Evolutionary conservation across 2,329 filamentous ascomycete species (phyloP), one percentile per base, ranked within the genome.

Genomic region (Cercospora sp.): DNA sequence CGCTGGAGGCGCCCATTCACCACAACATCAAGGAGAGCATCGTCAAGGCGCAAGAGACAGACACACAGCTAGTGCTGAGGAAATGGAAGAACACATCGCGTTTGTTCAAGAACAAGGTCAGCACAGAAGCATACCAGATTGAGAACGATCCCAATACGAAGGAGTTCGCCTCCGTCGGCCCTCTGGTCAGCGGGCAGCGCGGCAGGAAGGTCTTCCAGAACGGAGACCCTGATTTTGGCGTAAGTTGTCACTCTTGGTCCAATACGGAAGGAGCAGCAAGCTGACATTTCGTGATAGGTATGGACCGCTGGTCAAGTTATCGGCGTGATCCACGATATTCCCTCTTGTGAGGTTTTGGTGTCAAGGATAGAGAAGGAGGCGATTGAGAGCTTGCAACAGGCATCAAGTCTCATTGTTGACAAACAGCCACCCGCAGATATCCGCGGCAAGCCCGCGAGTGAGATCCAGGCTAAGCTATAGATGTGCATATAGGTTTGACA

Each of bases 281-380:
- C 18, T 21, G 18, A 21, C 18, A 21, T 21, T 21, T 21, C 18
- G 18, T 21, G 75, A 59, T 72, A 94, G 91, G 91, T 97, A 45
- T 99, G 95, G 95, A 98, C 95, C 21, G 93, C 94, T 8, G 95
- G 95, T 10, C 94, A 97, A 79, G 94, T 98, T 73, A 97, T 99
- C 60, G 83, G 83, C 8, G 76, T 85, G 13, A 85, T 85, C 69
- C 82, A 85, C 67, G 83, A 85, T 67, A 82, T 85, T 37, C 83
- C 83, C 1, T 83, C 82, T 1, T 85, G 83, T 72, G 78, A 79
- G 40, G 82, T 79, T 55, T 78, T 85, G 16, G 71, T 85, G 5
- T 76, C 70, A 37, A 78, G 83, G 18, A 84, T 85, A 67, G 83
- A 85, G 74, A 74, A 73, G 21, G 82, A 84, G 65, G 82, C 82